Percentiles rank a stretch among this genome's conserved stretches.
Evolutionary conservation across 2,329 filamentous ascomycete genomes (phyloP).

Genomic region (Sphaerulina vaccinii): DNA sequence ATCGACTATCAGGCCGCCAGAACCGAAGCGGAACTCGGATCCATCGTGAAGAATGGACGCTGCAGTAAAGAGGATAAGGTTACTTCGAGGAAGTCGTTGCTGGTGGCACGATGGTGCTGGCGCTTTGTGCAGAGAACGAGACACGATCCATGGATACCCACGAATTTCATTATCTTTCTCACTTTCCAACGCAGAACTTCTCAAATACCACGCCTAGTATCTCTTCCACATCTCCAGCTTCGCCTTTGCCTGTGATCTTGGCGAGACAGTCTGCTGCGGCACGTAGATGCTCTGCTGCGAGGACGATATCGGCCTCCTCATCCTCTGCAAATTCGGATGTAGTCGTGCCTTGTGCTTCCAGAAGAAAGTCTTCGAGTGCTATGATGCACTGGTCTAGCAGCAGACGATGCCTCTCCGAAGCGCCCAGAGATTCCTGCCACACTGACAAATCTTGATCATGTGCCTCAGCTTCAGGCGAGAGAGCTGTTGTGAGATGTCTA

Average conservation of each 20-base stretch:
- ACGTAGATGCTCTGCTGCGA: constrained; percentile 85
- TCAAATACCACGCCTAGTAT: constrained; percentile 96
- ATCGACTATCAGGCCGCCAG: not conserved
- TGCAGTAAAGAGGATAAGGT: no score
- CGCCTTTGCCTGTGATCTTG: constrained; percentile 81
- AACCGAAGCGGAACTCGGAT: not conserved
- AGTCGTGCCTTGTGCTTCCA: constrained; percentile 46
- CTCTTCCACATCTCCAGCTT: constrained; percentile 87
- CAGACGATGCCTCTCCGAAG: constrained; percentile 83
- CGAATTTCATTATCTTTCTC: constrained; percentile 29
- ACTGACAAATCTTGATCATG: constrained; percentile 59
- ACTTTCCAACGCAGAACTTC: constrained; percentile 61
- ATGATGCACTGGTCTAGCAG: constrained; percentile 71
- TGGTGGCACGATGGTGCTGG: no score
- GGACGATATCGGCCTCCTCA: constrained; percentile 73
- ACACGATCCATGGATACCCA: not conserved
- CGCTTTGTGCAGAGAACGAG: not conserved
- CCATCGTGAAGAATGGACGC: not conserved
- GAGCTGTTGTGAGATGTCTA: constrained; percentile 61
- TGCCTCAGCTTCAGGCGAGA: constrained; percentile 39
- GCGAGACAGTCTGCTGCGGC: constrained; percentile 77
- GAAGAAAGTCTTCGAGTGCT: constrained; percentile 72
- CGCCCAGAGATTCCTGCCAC: constrained; percentile 81
- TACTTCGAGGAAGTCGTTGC: no score
- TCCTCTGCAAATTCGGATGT: constrained; percentile 14